Evolutionary conservation across 768 basidiomycete species (phyloP).

Genomic region (Calocybe gangraenosa): DNA sequence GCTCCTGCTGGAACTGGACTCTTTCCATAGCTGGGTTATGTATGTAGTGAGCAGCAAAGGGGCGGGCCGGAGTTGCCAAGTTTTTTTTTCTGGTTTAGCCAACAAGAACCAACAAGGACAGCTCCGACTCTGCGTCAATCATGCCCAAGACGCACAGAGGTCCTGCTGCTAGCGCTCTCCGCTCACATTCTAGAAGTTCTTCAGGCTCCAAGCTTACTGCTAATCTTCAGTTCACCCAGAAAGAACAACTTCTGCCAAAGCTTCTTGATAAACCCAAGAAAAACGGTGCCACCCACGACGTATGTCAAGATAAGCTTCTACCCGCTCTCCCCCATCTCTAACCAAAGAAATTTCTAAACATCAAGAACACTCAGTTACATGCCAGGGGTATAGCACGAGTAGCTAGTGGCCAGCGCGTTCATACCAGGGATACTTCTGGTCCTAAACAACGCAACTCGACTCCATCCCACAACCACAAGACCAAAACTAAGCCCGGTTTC

Average conservation of each 20-base stretch:
- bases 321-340: slow-evolving; percentile 11
- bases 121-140: slow-evolving; percentile 27
- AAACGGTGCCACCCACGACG: slow-evolving; percentile 38
- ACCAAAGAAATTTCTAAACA: slow-evolving; percentile 2
- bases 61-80: slow-evolving; percentile 13
- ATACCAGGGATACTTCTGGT: slow-evolving; percentile 26
- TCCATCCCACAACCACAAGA: slow-evolving; percentile 17
- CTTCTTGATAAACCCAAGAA: slow-evolving; percentile 53
- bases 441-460: slow-evolving; percentile 21
- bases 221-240: slow-evolving; percentile 68
- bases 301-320: slow-evolving; percentile 25
- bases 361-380: slow-evolving; percentile 19
- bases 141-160: slow-evolving; percentile 48
- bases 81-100: slow-evolving; percentile 4
- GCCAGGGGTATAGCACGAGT: slow-evolving; percentile 24
- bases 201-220: slow-evolving; percentile 56
- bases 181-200: slow-evolving; percentile 61
- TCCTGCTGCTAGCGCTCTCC: slow-evolving; percentile 41
- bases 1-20: slow-evolving; percentile 92
- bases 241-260: slow-evolving; percentile 42
- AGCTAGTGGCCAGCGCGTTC: slow-evolving; percentile 32
- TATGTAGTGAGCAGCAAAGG: background rate
- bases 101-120: slow-evolving; percentile 9
- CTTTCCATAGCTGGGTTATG: slow-evolving; percentile 65
- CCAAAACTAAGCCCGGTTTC: slow-evolving; percentile 49